Conservation (phyloP, 1,139 yeast species). For the Sugiyamaella paludigena region DNA sequence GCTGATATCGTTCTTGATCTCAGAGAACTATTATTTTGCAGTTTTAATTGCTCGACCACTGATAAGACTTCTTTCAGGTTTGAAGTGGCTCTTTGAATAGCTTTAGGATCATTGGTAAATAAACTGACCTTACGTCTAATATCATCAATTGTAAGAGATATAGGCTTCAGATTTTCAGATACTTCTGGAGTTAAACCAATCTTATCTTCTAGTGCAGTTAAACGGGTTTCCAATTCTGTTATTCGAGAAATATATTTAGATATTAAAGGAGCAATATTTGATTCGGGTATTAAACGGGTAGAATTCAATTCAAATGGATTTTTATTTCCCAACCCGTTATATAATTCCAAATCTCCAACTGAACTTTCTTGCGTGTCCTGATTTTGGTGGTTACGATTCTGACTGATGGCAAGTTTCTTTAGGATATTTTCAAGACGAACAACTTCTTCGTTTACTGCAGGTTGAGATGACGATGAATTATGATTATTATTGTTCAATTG, state of each 20-base stretch:
- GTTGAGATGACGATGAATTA: slow-evolving; percentile 8
- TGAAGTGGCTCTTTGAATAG: slow-evolving; percentile 17
- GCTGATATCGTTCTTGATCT: background rate
- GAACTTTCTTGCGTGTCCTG: background rate
- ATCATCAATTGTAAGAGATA: slow-evolving; percentile 14
- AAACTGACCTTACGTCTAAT: slow-evolving; percentile 20
- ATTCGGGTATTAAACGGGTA: too few relatives aligned
- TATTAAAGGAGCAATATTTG: background rate
- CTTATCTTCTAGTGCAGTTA: slow-evolving; percentile 17
- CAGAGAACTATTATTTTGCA: background rate
- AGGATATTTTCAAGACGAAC: slow-evolving; percentile 1
- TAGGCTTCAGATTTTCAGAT: slow-evolving; percentile 7
- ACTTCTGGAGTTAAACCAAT: slow-evolving; percentile 10
- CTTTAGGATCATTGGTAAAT: slow-evolving; percentile 18
- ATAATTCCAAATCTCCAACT: background rate
- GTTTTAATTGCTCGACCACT: slow-evolving; percentile 9
- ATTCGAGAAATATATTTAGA: slow-evolving; percentile 10
- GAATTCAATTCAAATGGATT: too few relatives aligned
- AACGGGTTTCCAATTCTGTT: slow-evolving; percentile 21
- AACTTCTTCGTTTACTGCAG: slow-evolving; percentile 12
- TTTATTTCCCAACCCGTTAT: too few relatives aligned
- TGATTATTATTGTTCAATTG: slow-evolving; percentile 16
- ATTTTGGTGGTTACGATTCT: background rate
- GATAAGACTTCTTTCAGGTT: slow-evolving; percentile 18
- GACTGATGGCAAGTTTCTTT: background rate